Conservation (phyloP, 169 alveolate species). For the Cryptosporidium viatorum region DNA sequence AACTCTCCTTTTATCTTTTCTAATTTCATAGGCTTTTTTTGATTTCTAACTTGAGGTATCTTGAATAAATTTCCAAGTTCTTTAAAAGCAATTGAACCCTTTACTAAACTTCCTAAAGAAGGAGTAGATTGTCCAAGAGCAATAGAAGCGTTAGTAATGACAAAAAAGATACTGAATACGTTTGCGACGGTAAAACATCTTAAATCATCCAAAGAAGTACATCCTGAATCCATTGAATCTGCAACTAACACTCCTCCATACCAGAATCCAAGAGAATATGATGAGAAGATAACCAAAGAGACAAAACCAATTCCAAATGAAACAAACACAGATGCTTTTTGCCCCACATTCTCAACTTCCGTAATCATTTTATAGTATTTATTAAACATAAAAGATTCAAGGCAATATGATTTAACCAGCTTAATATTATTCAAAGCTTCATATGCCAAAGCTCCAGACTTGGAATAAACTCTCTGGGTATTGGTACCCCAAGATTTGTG, state of each 20-base stretch:
- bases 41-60: conserved; percentile 11
- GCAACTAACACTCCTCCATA: conserved; percentile 77
- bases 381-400: conserved; percentile 25
- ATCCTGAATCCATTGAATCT: conserved; percentile 74
- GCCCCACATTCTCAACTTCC: conserved; percentile 44
- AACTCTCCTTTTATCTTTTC: conserved; percentile 12
- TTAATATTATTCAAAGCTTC: conserved; percentile 53
- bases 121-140: conserved; percentile 76
- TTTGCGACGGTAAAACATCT: conserved; percentile 69
- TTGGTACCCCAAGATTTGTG: conserved; percentile 52
- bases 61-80: conserved; percentile 16
- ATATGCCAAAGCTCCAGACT: conserved; percentile 63
- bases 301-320: conserved; percentile 68
- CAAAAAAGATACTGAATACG: conserved; percentile 57
- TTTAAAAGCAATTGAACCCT: conserved; percentile 40
- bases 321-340: conserved; percentile 35
- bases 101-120: conserved; percentile 68
- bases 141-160: conserved; percentile 69
- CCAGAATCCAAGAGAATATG: conserved; percentile 80
- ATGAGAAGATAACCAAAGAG: conserved; percentile 57
- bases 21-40: conserved; percentile 5
- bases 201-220: conserved; percentile 21
- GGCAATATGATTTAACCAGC: conserved; percentile 44
- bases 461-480: conserved; percentile 35
- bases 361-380: conserved; percentile 49